Conservation (phyloP, 495 filamentous ascomycete species). For the Symbiotaphrina buchneri region DNA sequence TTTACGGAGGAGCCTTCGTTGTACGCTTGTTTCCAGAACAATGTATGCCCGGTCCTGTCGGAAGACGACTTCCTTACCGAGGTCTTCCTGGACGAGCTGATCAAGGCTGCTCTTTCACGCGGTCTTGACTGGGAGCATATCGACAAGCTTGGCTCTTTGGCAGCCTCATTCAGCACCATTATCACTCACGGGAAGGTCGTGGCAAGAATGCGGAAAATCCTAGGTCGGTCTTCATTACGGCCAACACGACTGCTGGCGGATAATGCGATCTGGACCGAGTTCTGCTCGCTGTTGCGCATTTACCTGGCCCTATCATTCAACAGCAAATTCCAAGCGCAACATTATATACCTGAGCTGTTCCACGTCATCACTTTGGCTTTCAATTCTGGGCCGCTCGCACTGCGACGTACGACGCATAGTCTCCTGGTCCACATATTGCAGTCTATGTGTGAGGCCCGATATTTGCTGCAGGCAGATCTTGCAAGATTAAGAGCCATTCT, state of each 20-base stretch:
- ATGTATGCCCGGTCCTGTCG: constrained; percentile 34
- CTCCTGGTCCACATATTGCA: constrained; percentile 40
- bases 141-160: constrained; percentile 34
- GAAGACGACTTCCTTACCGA: constrained; percentile 36
- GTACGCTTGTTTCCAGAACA: constrained; percentile 32
- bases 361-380: constrained; percentile 44
- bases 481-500: constrained; percentile 28
- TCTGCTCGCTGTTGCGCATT: constrained; percentile 37
- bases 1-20: constrained; percentile 29
- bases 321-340: constrained; percentile 34
- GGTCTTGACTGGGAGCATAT: constrained; percentile 31
- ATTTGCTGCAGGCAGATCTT: constrained; percentile 27
- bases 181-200: constrained; percentile 37
- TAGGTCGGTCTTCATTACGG: constrained; percentile 37
- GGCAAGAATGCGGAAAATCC: constrained; percentile 32
- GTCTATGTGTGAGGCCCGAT: constrained; percentile 37
- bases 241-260: constrained; percentile 36
- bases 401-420: constrained; percentile 30
- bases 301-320: constrained; percentile 41
- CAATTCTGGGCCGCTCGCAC: constrained; percentile 30
- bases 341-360: constrained; percentile 41
- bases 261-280: constrained; percentile 38
- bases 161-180: constrained; percentile 33
- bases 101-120: constrained; percentile 31
- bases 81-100: constrained; percentile 37